Evolutionary conservation across 106 monocot genomes (phyloP).

Genomic region (Allium cepa): DNA sequence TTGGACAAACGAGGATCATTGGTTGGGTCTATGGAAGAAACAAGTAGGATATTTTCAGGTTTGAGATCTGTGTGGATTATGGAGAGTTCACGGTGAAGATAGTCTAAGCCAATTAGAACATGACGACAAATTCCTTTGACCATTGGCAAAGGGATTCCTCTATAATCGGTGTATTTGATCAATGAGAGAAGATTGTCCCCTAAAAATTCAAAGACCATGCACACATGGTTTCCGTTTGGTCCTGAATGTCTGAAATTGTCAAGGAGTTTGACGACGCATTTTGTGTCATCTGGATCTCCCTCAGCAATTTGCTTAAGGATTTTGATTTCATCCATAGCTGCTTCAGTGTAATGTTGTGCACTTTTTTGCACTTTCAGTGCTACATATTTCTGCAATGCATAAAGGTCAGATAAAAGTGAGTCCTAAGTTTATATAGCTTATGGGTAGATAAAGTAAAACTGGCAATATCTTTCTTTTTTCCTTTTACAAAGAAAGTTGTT

Average conservation of each 20-base stretch:
- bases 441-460: no score
- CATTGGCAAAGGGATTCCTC: constrained; percentile 60
- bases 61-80: constrained; percentile 99
- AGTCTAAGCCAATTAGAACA: constrained; percentile 76
- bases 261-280: constrained; percentile 92
- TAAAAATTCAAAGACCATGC: constrained; percentile 97
- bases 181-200: constrained; percentile 93
- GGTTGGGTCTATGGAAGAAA: constrained; percentile 66
- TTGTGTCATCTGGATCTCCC: constrained; percentile 55
- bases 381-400: constrained; percentile 65
- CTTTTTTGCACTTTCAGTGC: constrained; percentile 99
- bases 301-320: constrained; percentile 97
- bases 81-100: constrained; percentile 72
- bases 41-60: constrained; percentile 87
- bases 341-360: constrained; percentile 97
- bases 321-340: constrained; percentile 99
- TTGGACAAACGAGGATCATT: constrained; percentile 54
- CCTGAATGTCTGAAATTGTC: constrained; percentile 99
- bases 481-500: no score
- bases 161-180: constrained; percentile 93
- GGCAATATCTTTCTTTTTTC: no score
- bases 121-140: constrained; percentile 89
- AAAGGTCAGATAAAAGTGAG: neutral
- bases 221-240: constrained; percentile 92
- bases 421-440: no score